Percentiles rank a stretch among this genome's conserved stretches.
Evolutionary conservation across 305 asterid species (phyloP).

Genomic region (Fraxinus nigra): DNA sequence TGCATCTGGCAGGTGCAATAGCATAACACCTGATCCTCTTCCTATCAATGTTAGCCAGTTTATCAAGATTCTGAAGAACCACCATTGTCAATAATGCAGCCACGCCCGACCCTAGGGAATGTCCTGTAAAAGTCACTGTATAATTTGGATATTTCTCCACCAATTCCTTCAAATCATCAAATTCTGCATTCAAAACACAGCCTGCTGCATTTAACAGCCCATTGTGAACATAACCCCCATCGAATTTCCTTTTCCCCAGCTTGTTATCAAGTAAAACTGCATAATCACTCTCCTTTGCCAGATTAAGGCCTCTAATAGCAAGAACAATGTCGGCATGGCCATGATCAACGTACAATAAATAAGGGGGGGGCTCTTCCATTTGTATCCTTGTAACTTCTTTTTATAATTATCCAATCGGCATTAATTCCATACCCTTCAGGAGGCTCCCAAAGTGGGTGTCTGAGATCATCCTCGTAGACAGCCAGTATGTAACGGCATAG

Average conservation of each 20-base stretch:
- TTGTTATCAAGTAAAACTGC: slow-evolving; percentile 70
- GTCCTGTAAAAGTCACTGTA: slow-evolving; percentile 78
- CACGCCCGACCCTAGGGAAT: slow-evolving; percentile 86
- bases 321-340: slow-evolving; percentile 69
- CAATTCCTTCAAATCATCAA: slow-evolving; percentile 54
- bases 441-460: slow-evolving; percentile 78
- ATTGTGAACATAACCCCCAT: slow-evolving; percentile 89
- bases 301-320: slow-evolving; percentile 80
- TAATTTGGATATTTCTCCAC: slow-evolving; percentile 59
- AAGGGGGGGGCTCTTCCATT: slow-evolving; percentile 66
- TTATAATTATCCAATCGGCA: slow-evolving; percentile 51
- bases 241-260: slow-evolving; percentile 71
- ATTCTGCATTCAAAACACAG: slow-evolving; percentile 58
- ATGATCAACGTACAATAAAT: slow-evolving; percentile 68
- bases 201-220: slow-evolving; percentile 83
- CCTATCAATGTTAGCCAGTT: slow-evolving; percentile 67
- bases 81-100: slow-evolving; percentile 74
- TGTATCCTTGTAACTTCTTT: slow-evolving; percentile 58
- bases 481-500: slow-evolving; percentile 74
- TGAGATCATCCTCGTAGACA: slow-evolving; percentile 70
- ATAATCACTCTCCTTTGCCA: slow-evolving; percentile 86
- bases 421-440: slow-evolving; percentile 75
- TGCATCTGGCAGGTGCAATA: slow-evolving; percentile 86
- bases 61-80: slow-evolving; percentile 54
- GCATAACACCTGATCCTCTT: slow-evolving; percentile 76